Evolutionary conservation across 2,329 filamentous ascomycete species (phyloP), one percentile per base, ranked within the genome.

Genomic region (Amylocarpus encephaloides): DNA sequence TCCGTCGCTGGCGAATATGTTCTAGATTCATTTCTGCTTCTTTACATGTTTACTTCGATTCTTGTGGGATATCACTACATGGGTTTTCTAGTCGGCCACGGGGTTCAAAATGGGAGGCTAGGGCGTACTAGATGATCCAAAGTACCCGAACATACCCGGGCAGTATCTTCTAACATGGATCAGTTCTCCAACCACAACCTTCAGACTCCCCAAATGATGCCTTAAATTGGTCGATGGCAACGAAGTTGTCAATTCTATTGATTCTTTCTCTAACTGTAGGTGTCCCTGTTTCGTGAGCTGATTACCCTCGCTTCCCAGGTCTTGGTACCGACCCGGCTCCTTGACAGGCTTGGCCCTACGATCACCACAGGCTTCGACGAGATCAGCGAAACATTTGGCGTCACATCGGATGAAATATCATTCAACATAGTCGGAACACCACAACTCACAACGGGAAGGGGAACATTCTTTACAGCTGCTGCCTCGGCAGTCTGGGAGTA

Each of bases 171-270:
- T 47, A 30, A 47, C 26, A 16, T 40, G 5, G n/a, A 48, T 12
- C 6, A 48, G 33, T 49, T 22, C 47, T 49, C 44, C 32, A 48
- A 6, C 77, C 78, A 7, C 71, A 74, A 51, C 78, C 78, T 12
- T 75, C 73, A 18, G 65, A 72, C 50, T 74, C 71, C n/a, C 72
- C 73, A 39, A 73, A 78, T 57, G 75, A 78, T 59, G 75, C 75
- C 36, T 65, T 78, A 50, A 74, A 75, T 55, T 78, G 75, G 75
- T 56, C 60, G 19, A 49, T 40, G 16, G 33, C 48, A 12, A 62
- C 53, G 15, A 65, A 65, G 46, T 56, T 63, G 44, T 45, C 60
- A 1, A 59, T 62, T 32, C 55, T 64, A 5, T 33, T 60, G 5
- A 60, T 62, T 13, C 29, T 63, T 18, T 58, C 60, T 9, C 45